Evolutionary conservation across 164 flowering plant genomes (phyloP).

Genomic region (Aristolochia californica): DNA sequence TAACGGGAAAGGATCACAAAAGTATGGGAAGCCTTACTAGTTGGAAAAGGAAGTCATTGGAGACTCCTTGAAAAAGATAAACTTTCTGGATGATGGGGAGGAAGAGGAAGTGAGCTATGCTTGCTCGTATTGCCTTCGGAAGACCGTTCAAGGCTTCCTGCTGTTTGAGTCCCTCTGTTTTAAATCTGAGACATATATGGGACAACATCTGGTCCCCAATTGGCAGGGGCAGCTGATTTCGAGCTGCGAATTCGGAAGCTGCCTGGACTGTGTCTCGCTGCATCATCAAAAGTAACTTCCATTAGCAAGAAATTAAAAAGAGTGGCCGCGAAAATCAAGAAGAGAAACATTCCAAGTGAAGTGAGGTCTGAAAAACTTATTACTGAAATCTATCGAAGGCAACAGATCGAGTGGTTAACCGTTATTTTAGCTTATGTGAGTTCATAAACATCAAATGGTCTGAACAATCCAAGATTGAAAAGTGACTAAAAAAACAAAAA

Average conservation of each 20-base stretch:
- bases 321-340: too few species aligned
- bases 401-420: too few species aligned
- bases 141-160: slow-evolving; percentile 61
- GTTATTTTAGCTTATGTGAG: too few species aligned
- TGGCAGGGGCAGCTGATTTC: slow-evolving; percentile 60
- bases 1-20: neutral
- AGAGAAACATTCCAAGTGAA: too few species aligned
- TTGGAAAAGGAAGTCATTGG: slow-evolving; percentile 75
- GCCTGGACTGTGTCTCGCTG: slow-evolving; percentile 74
- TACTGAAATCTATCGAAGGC: too few species aligned
- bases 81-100: slow-evolving; percentile 56
- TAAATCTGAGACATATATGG: slow-evolving; percentile 79
- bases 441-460: too few species aligned
- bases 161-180: slow-evolving; percentile 78
- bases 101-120: slow-evolving; percentile 73
- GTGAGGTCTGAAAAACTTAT: too few species aligned
- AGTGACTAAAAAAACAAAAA: too few species aligned
- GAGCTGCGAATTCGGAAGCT: slow-evolving; percentile 64
- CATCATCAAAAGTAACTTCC: slow-evolving; percentile 13
- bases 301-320: neutral
- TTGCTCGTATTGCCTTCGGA: slow-evolving; percentile 86
- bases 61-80: slow-evolving; percentile 74
- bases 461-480: too few species aligned
- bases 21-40: slow-evolving; percentile 75
- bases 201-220: slow-evolving; percentile 82